phyloP scores from a whole-genome alignment of 2,329 filamentous ascomycete species.

The Aspergillus sp. region DNA sequence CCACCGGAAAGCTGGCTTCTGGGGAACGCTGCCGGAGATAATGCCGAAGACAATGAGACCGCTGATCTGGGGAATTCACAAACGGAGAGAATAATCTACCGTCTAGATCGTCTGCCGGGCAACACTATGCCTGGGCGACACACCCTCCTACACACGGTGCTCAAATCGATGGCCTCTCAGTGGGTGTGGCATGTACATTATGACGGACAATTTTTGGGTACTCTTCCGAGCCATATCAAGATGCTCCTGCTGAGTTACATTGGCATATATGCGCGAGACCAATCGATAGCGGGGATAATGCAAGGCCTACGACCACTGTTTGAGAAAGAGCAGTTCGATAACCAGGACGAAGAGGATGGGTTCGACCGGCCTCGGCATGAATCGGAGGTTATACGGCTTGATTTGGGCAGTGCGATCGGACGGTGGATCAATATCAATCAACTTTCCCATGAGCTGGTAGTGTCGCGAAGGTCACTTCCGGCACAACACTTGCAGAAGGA shows the following conservation, averaged over 20 bases:
- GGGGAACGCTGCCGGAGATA: slow-evolving; percentile 14
- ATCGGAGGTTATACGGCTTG: slow-evolving; percentile 50
- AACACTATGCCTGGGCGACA: slow-evolving; percentile 32
- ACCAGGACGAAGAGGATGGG: slow-evolving; percentile 20
- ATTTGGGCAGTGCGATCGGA: slow-evolving; percentile 53
- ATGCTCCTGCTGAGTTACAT: slow-evolving; percentile 58
- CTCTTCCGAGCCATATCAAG: slow-evolving; percentile 53
- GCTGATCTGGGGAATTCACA: slow-evolving; percentile 15
- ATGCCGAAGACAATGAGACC: slow-evolving; percentile 5
- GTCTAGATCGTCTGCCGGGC: slow-evolving; percentile 43
- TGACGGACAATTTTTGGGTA: slow-evolving; percentile 54
- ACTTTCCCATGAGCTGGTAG: slow-evolving; percentile 46
- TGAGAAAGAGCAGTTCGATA: slow-evolving; percentile 12
- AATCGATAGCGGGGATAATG: slow-evolving; percentile 38
- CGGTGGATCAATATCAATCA: slow-evolving; percentile 50
- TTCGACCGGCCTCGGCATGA: slow-evolving; percentile 23
- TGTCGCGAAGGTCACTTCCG: slow-evolving; percentile 15
- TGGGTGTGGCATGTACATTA: slow-evolving; percentile 60
- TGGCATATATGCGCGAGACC: slow-evolving; percentile 48
- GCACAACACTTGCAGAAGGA: slow-evolving; percentile 10
- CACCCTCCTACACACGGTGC: slow-evolving; percentile 52
- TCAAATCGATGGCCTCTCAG: slow-evolving; percentile 56
- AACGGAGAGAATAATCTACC: slow-evolving; percentile 26
- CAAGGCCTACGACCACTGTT: slow-evolving; percentile 54
- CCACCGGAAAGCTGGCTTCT: slow-evolving; percentile 48